Percentiles rank a stretch among this genome's conserved stretches.
phyloP scores from a whole-genome alignment of 202 grass and related monocot species.

The Tripidium arundinaceum region DNA sequence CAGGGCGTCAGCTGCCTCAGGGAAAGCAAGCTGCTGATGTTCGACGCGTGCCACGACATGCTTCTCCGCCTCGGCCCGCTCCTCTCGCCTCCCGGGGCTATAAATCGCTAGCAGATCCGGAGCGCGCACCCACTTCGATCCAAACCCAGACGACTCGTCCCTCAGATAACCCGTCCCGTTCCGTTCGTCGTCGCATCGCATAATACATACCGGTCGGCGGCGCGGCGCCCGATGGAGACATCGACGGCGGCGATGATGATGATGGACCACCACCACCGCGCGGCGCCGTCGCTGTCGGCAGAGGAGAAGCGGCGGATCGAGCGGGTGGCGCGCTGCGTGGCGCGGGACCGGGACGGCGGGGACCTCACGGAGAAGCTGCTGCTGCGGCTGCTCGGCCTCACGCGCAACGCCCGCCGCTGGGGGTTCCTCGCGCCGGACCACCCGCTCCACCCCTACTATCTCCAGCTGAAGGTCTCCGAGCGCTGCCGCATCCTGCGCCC shows the following conservation, averaged over 20 bases:
- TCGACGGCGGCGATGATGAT: background rate
- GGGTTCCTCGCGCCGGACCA: constrained; percentile 61
- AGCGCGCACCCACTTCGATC: background rate
- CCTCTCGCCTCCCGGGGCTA: background rate
- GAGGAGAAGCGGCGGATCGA: constrained; percentile 66
- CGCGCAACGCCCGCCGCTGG: constrained; percentile 58
- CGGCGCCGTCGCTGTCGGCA: constrained; percentile 29
- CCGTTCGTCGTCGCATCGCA: background rate
- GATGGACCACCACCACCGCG: constrained; percentile 28
- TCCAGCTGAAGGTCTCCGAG: constrained; percentile 64
- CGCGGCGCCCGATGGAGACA: background rate
- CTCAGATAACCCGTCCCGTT: background rate
- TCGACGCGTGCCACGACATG: background rate
- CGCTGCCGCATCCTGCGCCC: constrained; percentile 58
- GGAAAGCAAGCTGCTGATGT: background rate
- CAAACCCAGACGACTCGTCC: background rate
- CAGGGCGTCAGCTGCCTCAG: background rate
- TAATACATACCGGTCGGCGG: background rate
- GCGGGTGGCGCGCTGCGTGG: constrained; percentile 56
- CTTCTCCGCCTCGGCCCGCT: background rate
- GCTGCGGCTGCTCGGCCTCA: constrained; percentile 50
- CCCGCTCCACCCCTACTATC: constrained; percentile 65
- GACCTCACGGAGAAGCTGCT: constrained; percentile 54
- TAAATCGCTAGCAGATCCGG: constrained; percentile 17
- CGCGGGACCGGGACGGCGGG: constrained; percentile 44